Conservation (phyloP, 2,329 filamentous ascomycete genomes). For the Hypomyces perniciosus region DNA sequence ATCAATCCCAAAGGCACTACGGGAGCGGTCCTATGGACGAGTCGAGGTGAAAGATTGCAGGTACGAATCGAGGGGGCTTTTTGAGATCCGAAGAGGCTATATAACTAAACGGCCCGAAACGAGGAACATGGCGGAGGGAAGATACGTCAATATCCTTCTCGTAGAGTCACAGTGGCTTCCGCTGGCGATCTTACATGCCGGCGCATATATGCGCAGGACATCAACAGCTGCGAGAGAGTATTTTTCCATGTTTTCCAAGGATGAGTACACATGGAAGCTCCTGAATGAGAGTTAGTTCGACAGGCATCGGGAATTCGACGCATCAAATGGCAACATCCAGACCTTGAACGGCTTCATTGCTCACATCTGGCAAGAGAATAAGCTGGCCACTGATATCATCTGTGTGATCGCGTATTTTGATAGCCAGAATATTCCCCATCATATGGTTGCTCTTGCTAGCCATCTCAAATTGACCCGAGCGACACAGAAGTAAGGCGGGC, state of each 20-base stretch:
- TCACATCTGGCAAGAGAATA: constrained; percentile 22
- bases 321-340: constrained; percentile 28
- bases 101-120: neutral
- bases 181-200: constrained; percentile 28
- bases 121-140: constrained; percentile 14
- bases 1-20: too few species aligned
- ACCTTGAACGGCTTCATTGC: constrained; percentile 31
- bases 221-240: constrained; percentile 20
- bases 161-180: constrained; percentile 24
- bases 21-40: too few species aligned
- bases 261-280: constrained; percentile 19
- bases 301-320: constrained; percentile 21
- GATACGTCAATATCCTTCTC: constrained; percentile 10
- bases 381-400: constrained; percentile 20
- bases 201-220: constrained; percentile 25
- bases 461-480: neutral
- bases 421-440: constrained; percentile 24
- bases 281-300: constrained; percentile 20
- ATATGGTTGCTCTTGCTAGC: constrained; percentile 19
- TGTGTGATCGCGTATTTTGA: constrained; percentile 28
- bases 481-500: constrained; percentile 10
- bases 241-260: constrained; percentile 18
- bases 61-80: constrained; percentile 23
- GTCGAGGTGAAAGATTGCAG: too few species aligned
- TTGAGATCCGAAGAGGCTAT: constrained; percentile 13